These are phyloP conservation scores for Carex sylvatica DNA, from an alignment of 202 grass and related monocot genomes.

Conservation along the genomic window DNA sequence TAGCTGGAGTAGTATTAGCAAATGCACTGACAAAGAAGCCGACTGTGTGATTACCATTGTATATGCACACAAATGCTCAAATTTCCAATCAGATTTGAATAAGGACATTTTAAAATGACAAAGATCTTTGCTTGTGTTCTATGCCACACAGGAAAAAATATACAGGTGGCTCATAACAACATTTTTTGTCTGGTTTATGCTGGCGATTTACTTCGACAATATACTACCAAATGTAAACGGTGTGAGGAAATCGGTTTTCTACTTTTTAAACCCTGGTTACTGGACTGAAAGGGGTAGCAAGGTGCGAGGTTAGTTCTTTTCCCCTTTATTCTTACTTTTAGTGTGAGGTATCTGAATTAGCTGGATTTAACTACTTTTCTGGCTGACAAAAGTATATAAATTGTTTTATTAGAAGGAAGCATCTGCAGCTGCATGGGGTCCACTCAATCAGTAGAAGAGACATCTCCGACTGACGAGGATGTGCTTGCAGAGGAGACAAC, in stretches of 20 bases:
- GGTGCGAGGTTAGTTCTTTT: conserved; percentile 65
- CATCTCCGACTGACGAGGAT: conserved; percentile 49
- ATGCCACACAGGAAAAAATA: conserved; percentile 69
- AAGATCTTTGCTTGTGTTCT: no score
- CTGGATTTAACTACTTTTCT: no score
- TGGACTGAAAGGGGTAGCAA: conserved; percentile 87
- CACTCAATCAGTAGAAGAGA: conserved; percentile 45
- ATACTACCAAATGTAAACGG: conserved; percentile 84
- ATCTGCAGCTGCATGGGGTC: conserved; percentile 67
- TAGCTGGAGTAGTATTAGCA: conserved; percentile 53
- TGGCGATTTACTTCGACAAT: conserved; percentile 91
- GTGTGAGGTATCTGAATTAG: no score
- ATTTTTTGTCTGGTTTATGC: conserved; percentile 84
- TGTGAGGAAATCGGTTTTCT: conserved; percentile 75
- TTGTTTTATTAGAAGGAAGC: conserved; percentile 55
- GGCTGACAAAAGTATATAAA: no score
- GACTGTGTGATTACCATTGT: conserved; percentile 77
- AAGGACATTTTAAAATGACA: no score
- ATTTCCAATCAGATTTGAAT: no score
- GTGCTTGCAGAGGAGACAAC: conserved; percentile 63
- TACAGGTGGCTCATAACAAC: conserved; percentile 84
- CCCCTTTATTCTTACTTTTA: no score
- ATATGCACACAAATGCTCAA: no score
- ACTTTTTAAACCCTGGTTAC: conserved; percentile 88
- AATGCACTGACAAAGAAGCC: conserved; percentile 48